Evolutionary conservation across 257 asterid genomes (phyloP), one percentile per base, ranked within the genome.

Genomic region (Schizonepeta tenuifolia): DNA sequence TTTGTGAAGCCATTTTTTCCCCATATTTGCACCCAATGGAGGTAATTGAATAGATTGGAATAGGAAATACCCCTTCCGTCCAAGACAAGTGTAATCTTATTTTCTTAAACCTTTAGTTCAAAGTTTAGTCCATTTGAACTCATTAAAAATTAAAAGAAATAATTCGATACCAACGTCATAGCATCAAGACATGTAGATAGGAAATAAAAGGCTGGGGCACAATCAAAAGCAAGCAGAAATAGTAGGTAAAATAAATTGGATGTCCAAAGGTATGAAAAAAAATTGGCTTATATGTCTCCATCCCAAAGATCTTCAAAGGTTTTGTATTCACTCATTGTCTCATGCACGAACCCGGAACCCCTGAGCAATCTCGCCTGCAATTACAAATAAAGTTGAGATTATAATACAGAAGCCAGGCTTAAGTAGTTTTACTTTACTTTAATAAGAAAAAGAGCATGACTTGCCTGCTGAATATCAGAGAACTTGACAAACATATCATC

Each of bases 221-320:
- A 3, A 53, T 20, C 28, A 17, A 51, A 8, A 40, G 10, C 12
- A 40, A 40, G 12, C 1, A 13, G 44, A 40, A 40, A 40, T 40
- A 40, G 10, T 7, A 31, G 36, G 36, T 49, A 24, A 31, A 15
- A 15, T 2, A 35, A 18, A 35, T 33, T n/a, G 26, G 13, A 60
- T 17, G 10, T 35, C 24, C 2, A 61, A 18, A 61, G 3, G 9
- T 1, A n/a, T 15, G 15, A n/a, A 11, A 24, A 9, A 43, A 15
- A 49, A 0, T 12, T 7, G n/a, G 44, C 50, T 79, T 59, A 88
- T 67, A 86, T 70, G 80, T 88, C 97, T 64, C 91, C 96, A 74
- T 90, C 96, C 97, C 97, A 90, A 0, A 90, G 86, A 0, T 90
- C 93, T 75, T 88, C 96, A 18, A 86, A 12, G 12, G 86, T 90